These are phyloP conservation scores for Beauveria sp. DNA, from an alignment of 2,329 filamentous ascomycete species.

Conservation along the genomic window DNA sequence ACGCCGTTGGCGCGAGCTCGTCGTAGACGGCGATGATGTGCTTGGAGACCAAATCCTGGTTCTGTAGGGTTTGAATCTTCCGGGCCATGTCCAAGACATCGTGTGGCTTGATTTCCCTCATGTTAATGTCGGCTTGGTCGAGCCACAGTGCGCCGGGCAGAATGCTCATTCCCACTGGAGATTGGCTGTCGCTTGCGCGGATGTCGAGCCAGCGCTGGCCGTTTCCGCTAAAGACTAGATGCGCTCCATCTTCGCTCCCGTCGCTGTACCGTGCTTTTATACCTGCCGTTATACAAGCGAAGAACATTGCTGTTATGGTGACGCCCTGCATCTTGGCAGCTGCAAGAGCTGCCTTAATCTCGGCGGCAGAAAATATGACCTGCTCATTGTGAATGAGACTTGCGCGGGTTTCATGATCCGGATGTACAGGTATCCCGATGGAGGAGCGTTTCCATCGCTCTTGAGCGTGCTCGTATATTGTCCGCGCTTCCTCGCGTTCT, in stretches of 20 bases:
- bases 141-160: conserved; percentile 1
- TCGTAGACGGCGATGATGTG: conserved; percentile 1
- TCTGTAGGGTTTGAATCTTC: not conserved
- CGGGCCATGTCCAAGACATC: not conserved
- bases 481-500: not conserved
- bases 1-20: not conserved
- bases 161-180: not conserved
- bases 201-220: not conserved
- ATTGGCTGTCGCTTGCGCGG: not conserved
- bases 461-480: not conserved
- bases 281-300: not conserved
- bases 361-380: not conserved
- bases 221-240: not conserved
- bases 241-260: not conserved
- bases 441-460: not conserved
- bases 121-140: not conserved
- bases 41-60: not conserved
- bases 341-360: not conserved
- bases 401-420: not conserved
- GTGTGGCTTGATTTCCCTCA: too few species aligned
- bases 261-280: not conserved
- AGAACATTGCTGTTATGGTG: not conserved
- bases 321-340: not conserved
- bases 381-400: conserved; percentile 2
- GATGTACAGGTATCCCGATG: not conserved